Percentiles rank a stretch among this genome's conserved stretches.
Evolutionary conservation across 148 eudicot species (phyloP).

Genomic region (Talinum fruticosum): DNA sequence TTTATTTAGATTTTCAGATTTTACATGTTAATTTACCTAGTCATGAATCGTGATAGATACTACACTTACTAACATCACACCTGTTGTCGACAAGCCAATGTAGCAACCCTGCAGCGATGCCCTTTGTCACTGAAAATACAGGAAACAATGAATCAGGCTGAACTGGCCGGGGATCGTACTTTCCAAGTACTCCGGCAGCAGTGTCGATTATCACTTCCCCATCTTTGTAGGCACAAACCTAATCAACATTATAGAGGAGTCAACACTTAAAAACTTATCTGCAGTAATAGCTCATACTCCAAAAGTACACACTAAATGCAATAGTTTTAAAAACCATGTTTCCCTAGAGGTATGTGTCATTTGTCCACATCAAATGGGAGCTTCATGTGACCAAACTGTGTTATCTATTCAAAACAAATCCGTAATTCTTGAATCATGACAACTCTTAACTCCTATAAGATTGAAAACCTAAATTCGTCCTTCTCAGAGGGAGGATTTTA

Average conservation of each 20-base stretch:
- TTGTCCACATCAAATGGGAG: neutral
- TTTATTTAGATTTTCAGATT: neutral
- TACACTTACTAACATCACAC: slow-evolving; percentile 35
- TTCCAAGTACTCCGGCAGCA: slow-evolving; percentile 94
- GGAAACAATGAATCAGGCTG: slow-evolving; percentile 93
- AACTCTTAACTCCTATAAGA: neutral
- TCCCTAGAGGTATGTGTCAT: neutral
- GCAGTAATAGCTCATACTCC: neutral
- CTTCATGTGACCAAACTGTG: neutral
- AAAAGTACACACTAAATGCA: neutral
- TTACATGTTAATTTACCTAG: neutral
- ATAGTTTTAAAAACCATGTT: slow-evolving; percentile 9
- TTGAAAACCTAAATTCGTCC: neutral
- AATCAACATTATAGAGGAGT: slow-evolving; percentile 8
- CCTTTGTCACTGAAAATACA: slow-evolving; percentile 89
- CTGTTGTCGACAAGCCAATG: slow-evolving; percentile 93
- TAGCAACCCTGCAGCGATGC: slow-evolving; percentile 84
- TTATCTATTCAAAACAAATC: neutral
- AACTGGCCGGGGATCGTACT: slow-evolving; percentile 99
- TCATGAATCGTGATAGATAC: neutral
- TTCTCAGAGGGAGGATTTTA: neutral
- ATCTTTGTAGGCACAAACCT: slow-evolving; percentile 98
- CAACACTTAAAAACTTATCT: neutral
- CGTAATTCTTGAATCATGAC: neutral
- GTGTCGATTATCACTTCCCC: slow-evolving; percentile 97